Base-by-base conservation (phyloP, 257 asterid genomes). In the Striga asiatica region DNA sequence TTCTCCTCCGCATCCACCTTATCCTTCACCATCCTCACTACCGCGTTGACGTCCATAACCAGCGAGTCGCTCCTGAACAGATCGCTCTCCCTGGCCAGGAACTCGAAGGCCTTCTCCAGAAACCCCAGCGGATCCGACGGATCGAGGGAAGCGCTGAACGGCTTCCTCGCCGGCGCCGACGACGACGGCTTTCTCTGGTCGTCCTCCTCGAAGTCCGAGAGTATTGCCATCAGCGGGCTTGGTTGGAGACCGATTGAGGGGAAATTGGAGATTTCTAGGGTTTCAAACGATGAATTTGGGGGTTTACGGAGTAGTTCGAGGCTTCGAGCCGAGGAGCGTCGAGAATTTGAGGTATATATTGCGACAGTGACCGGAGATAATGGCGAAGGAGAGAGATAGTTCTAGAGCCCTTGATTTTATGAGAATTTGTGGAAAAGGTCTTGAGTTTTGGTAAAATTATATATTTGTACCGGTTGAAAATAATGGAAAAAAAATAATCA, bases 121-220 rank as follows among this genome's bases (percentile, higher is more conserved):
- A 84, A 88, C 57, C 86, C 85, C 25, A 87, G 37, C 3, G 96
- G 94, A 54, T 81, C 62, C 10, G 84, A 78, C n/a, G 85, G 81
- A 63, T 88, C 83, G 25, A 88, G 71, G 42, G 53, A 61, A 7
- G 84, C 78, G 38, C 16, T 72, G 68, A 81, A 84, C 42, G 74
- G 71, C 81, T 75, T 85, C 46, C 20, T 49, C 14, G 37, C 21
- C 1, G 72, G 0, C 19, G 60, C 39, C 12, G 84, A 49, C 1
- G 78, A 0, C 17, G 68, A 11, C 0, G 72, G 67, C 50, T 58
- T 58, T 54, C 52, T 63, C 22, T 62, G 70, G 1, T 68, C 71
- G 9, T 66, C 79, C 31, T 81, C 96, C 20, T 75, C 86, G 74
- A 67, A 83, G 0, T 79, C 94, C 8, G 87, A 77, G 22, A 81